Evolutionary conservation across 768 basidiomycete genomes (phyloP).

Genomic region (Saitozyma podzolica): DNA sequence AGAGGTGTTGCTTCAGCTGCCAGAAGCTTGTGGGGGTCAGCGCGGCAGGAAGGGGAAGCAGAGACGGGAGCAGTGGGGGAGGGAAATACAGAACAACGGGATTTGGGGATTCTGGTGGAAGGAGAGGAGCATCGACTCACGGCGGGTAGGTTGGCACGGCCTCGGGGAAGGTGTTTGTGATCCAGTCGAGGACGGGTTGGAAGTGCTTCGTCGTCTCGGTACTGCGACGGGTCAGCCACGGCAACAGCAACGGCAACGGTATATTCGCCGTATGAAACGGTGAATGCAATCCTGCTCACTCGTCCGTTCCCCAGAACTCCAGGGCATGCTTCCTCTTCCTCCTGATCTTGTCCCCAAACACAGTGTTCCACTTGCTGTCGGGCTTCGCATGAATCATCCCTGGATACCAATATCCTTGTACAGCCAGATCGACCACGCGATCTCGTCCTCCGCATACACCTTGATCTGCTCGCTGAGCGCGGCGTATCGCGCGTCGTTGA

Average conservation of each 20-base stretch:
- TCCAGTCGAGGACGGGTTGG: conserved; percentile 2
- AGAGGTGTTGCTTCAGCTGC: conserved; percentile 8
- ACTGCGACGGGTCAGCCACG: not conserved
- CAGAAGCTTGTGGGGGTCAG: not conserved
- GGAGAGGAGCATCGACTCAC: not conserved
- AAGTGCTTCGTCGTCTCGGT: conserved; percentile 4
- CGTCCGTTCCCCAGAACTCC: conserved; percentile 11
- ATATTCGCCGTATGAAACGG: too few species aligned
- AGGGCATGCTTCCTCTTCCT: conserved; percentile 9
- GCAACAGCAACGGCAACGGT: too few species aligned
- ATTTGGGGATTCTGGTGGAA: too few species aligned
- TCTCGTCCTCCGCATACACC: conserved; percentile 65
- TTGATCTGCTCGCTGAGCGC: conserved; percentile 72
- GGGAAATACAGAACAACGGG: too few species aligned
- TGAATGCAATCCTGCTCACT: not conserved
- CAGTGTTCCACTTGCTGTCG: conserved; percentile 51
- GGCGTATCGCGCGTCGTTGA: conserved; percentile 65
- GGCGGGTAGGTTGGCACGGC: conserved; percentile 3
- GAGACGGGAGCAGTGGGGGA: too few species aligned
- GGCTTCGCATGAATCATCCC: conserved; percentile 70
- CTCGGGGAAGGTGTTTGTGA: conserved; percentile 1
- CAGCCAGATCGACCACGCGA: conserved; percentile 76
- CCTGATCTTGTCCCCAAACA: conserved; percentile 2
- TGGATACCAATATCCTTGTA: conserved; percentile 67
- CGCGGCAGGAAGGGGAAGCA: not conserved